These are phyloP conservation scores for Fraxinus angustifolia DNA, from an alignment of 305 asterid species.

Conservation along the genomic window DNA sequence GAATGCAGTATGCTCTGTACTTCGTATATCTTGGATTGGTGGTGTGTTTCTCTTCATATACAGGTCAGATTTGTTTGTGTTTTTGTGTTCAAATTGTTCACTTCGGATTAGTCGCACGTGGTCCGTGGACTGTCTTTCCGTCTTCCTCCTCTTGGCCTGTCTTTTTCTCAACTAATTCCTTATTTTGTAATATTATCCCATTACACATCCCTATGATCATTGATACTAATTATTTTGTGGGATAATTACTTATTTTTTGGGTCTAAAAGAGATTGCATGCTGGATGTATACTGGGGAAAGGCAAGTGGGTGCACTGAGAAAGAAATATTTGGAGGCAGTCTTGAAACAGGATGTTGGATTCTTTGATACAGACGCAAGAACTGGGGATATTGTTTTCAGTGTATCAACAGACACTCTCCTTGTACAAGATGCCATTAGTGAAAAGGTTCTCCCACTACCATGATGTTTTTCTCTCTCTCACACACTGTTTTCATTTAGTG, in stretches of 20 bases:
- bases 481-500: not conserved
- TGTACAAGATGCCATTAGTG: slow-evolving; percentile 99
- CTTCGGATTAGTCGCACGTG: slow-evolving; percentile 72
- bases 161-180: slow-evolving; percentile 40
- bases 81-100: slow-evolving; percentile 22
- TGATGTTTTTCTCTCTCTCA: not conserved
- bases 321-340: slow-evolving; percentile 87
- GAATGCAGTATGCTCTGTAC: slow-evolving; percentile 88
- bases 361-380: slow-evolving; percentile 95
- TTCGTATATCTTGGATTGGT: slow-evolving; percentile 91
- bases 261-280: slow-evolving; percentile 69
- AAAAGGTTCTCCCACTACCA: slow-evolving; percentile 50
- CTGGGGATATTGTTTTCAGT: slow-evolving; percentile 95
- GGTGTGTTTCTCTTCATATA: slow-evolving; percentile 90
- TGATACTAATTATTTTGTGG: not conserved
- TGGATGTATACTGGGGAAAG: slow-evolving; percentile 99
- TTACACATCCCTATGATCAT: slow-evolving; percentile 56
- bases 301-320: slow-evolving; percentile 78
- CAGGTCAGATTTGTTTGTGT: slow-evolving; percentile 49
- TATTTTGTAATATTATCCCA: slow-evolving; percentile 34
- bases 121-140: slow-evolving; percentile 75
- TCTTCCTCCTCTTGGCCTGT: slow-evolving; percentile 62
- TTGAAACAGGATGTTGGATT: slow-evolving; percentile 97
- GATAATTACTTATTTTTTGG: not conserved
- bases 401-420: slow-evolving; percentile 96